Conservation (phyloP, 345 rosid genomes). For the Syzygium aromaticum region DNA sequence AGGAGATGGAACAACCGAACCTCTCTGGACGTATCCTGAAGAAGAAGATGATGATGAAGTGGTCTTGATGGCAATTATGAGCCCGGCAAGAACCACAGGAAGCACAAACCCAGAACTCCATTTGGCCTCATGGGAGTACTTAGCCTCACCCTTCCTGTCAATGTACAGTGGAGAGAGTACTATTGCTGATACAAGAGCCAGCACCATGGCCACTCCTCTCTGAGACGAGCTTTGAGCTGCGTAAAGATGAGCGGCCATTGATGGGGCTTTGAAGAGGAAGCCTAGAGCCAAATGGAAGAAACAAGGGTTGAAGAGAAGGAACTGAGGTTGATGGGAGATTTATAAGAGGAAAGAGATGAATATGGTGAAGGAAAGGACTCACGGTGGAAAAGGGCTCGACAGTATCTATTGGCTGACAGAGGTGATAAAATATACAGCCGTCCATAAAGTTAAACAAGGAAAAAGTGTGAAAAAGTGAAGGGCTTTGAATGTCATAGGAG, state of each 20-base stretch:
- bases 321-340: background rate
- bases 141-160: constrained; percentile 7
- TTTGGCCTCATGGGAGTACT: constrained; percentile 13
- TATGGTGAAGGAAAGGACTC: constrained; percentile 16
- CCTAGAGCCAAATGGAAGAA: background rate
- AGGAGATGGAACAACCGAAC: constrained; percentile 18
- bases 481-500: background rate
- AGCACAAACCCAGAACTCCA: constrained; percentile 43
- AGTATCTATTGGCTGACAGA: constrained; percentile 5
- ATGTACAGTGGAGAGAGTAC: constrained; percentile 40
- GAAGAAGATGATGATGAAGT: constrained; percentile 18
- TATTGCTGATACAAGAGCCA: constrained; percentile 41
- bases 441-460: constrained; percentile 29
- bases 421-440: constrained; percentile 13
- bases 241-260: constrained; percentile 21
- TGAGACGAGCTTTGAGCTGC: constrained; percentile 24
- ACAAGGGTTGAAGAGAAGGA: background rate
- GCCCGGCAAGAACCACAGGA: constrained; percentile 46
- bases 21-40: background rate
- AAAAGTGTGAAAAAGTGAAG: background rate
- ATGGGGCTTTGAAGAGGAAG: background rate
- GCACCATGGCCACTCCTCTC: constrained; percentile 47
- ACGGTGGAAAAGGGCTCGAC: constrained; percentile 12
- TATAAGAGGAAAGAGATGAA: constrained; percentile 9
- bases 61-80: constrained; percentile 43